These are phyloP conservation scores for Leishmania guyanensis DNA, from an alignment of 208 protist species.

Conservation along the genomic window DNA sequence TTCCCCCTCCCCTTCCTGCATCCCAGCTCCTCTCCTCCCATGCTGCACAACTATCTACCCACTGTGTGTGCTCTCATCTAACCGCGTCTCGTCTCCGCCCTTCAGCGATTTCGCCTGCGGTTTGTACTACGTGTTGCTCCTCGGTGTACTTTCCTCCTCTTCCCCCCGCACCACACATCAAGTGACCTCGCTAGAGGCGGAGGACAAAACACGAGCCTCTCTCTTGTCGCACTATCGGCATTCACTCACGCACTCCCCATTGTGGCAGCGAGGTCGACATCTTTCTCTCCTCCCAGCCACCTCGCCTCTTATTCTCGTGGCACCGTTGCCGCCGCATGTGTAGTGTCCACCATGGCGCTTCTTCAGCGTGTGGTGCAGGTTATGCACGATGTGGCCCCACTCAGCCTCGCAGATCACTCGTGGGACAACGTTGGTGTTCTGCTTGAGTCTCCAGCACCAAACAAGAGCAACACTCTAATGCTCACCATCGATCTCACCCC, in stretches of 20 bases:
- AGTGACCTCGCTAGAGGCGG: not conserved
- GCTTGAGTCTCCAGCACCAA: slow-evolving; percentile 79
- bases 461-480: slow-evolving; percentile 58
- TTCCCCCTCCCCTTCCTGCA: not conserved
- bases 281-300: not conserved
- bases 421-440: slow-evolving; percentile 96
- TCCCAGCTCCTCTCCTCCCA: not conserved
- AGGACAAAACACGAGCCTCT: not conserved
- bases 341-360: slow-evolving; percentile 34
- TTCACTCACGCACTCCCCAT: not conserved
- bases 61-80: not conserved
- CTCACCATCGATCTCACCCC: slow-evolving; percentile 93
- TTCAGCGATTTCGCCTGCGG: not conserved
- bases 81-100: not conserved
- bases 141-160: not conserved
- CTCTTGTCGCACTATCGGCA: not conserved
- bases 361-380: slow-evolving; percentile 55
- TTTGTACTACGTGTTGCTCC: not conserved
- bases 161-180: not conserved
- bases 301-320: not conserved
- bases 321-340: not conserved
- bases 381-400: slow-evolving; percentile 86
- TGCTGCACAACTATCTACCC: not conserved
- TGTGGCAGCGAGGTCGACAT: not conserved
- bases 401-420: slow-evolving; percentile 83